Evolutionary conservation across 1,139 yeast genomes (phyloP).

Genomic region (Suhomyces chickasaworum): DNA sequence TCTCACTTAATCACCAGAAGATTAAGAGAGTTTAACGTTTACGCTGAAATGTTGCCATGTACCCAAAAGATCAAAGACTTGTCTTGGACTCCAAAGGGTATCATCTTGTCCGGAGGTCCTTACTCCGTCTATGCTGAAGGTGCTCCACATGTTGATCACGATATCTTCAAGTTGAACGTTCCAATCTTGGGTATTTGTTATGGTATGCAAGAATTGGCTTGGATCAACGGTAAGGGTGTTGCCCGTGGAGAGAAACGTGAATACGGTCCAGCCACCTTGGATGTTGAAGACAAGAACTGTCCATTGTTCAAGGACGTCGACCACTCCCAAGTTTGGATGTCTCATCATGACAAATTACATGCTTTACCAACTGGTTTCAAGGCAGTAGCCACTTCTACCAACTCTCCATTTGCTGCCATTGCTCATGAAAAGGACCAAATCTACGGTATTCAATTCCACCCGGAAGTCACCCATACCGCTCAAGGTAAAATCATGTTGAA

Average conservation of each 20-base stretch:
- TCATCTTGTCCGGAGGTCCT: slow-evolving; percentile 96
- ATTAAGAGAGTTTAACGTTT: slow-evolving; percentile 94
- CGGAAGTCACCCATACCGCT: slow-evolving; percentile 95
- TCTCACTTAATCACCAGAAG: slow-evolving; percentile 96
- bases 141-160: slow-evolving; percentile 98
- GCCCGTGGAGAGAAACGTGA: slow-evolving; percentile 97
- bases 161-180: slow-evolving; percentile 82
- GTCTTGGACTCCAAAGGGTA: slow-evolving; percentile 94
- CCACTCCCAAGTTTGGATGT: slow-evolving; percentile 98
- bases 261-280: slow-evolving; percentile 93
- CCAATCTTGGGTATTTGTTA: slow-evolving; percentile 98
- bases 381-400: slow-evolving; percentile 86
- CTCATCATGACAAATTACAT: slow-evolving; percentile 95
- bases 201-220: slow-evolving; percentile 99
- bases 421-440: slow-evolving; percentile 72
- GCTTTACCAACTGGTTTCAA: slow-evolving; percentile 89
- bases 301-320: slow-evolving; percentile 85
- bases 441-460: slow-evolving; percentile 98
- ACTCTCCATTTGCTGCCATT: slow-evolving; percentile 96
- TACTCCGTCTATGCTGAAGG: slow-evolving; percentile 94
- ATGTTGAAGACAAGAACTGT: slow-evolving; percentile 67
- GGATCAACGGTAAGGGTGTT: slow-evolving; percentile 96
- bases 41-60: slow-evolving; percentile 99
- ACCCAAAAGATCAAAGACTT: slow-evolving; percentile 93
- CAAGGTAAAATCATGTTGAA: slow-evolving; percentile 85